phyloP scores from a whole-genome alignment of 345 rosid species.

The Viola odorata region DNA sequence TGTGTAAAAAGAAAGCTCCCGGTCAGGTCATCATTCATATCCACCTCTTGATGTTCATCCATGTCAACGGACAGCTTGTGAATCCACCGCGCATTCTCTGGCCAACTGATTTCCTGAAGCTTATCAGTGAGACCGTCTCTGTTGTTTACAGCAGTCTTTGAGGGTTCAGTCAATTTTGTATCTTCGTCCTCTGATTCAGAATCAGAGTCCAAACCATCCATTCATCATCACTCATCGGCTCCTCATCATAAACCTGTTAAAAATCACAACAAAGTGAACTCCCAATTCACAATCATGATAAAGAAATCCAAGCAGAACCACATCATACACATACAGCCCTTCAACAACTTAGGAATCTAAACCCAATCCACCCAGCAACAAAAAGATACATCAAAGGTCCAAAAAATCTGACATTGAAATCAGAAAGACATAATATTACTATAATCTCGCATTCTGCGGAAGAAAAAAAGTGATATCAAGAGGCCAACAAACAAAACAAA shows the following conservation, averaged over 20 bases:
- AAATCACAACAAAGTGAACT: not conserved
- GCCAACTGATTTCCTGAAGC: conserved; percentile 80
- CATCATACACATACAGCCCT: too few species aligned
- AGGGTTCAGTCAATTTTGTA: conserved; percentile 50
- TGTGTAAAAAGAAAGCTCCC: conserved; percentile 70
- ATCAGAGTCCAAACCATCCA: conserved; percentile 34
- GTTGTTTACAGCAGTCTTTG: conserved; percentile 51
- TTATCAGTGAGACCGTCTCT: conserved; percentile 66
- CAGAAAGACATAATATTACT: too few species aligned
- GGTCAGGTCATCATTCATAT: conserved; percentile 78
- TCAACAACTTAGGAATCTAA: too few species aligned
- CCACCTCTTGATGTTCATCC: conserved; percentile 65
- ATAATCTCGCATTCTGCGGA: too few species aligned
- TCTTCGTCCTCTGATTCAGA: conserved; percentile 57
- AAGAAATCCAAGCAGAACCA: too few species aligned
- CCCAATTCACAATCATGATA: too few species aligned
- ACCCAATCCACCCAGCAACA: too few species aligned
- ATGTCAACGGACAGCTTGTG: conserved; percentile 58
- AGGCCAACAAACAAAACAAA: too few species aligned
- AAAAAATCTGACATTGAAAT: too few species aligned
- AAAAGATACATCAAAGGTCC: too few species aligned
- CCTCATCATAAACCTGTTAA: conserved; percentile 26
- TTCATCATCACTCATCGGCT: conserved; percentile 34
- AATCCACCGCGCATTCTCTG: conserved; percentile 57
- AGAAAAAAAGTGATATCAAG: too few species aligned